Evolutionary conservation across 805 yeast genomes (phyloP).

Genomic region (Jamesozyma spencerorum): DNA sequence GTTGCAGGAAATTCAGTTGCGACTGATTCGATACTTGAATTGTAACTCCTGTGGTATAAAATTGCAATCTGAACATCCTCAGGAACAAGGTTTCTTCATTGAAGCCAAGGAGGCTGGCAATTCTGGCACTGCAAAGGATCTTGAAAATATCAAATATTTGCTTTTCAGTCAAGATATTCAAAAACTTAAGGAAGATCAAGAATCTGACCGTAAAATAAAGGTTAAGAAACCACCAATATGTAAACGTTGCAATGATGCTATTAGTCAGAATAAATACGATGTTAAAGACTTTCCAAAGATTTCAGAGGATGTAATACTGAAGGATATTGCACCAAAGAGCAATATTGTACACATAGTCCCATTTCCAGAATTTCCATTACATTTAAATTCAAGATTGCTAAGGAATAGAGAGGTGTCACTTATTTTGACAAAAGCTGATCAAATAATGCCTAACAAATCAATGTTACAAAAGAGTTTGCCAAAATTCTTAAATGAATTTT

Average conservation of each 20-base stretch:
- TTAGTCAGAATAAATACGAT: conserved; percentile 35
- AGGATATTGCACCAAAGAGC: conserved; percentile 34
- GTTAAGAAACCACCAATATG: conserved; percentile 33
- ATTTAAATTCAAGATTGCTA: conserved; percentile 32
- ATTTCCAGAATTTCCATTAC: conserved; percentile 64
- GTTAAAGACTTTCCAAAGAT: conserved; percentile 28
- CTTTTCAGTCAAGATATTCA: conserved; percentile 26
- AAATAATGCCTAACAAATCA: conserved; percentile 18
- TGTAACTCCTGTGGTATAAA: conserved; percentile 54
- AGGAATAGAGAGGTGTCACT: conserved; percentile 10
- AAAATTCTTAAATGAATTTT: conserved; percentile 27
- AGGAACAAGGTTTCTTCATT: conserved; percentile 37
- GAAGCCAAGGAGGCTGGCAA: conserved; percentile 17
- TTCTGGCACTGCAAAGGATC: background rate
- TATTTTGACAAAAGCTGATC: conserved; percentile 28
- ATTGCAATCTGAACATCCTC: conserved; percentile 36
- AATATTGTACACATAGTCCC: conserved; percentile 53
- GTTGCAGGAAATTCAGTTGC: background rate
- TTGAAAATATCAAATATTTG: conserved; percentile 23
- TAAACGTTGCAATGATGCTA: conserved; percentile 46
- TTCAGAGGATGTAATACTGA: conserved; percentile 27
- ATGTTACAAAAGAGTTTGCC: conserved; percentile 19
- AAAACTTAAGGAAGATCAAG: conserved; percentile 12
- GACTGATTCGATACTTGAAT: conserved; percentile 6
- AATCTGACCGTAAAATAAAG: conserved; percentile 3